Base-by-base conservation (phyloP, 305 asterid species). In the Petunia hybrid region DNA sequence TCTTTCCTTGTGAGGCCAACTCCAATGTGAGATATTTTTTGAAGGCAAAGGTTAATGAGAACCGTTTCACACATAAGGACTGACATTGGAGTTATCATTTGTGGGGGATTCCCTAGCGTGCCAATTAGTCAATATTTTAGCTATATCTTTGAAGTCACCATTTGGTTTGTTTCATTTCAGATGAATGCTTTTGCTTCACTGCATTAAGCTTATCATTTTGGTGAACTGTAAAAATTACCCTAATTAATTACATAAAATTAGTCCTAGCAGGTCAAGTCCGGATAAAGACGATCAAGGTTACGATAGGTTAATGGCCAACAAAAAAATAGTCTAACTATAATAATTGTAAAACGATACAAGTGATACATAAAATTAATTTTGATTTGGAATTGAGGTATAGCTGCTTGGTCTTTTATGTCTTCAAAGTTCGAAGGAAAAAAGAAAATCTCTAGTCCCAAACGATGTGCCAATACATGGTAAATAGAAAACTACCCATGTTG, bases 171-270 rank as follows among this genome's bases (percentile, higher is more conserved):
- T 2, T 10, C 56, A 48, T 48, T 57, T 57, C 62, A 57, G 14
- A 57, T n/a, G 62, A 57, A 57, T 57, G 62, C 4, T 57, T 57
- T 57, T 57, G 22, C 62, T 57, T 57, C 62, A 57, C 62, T 57
- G 36, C 62, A 57, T 5, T 13, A n/a, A 57, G 14, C 62, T 14
- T n/a, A 57, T 57, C 35, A 57, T n/a, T 56, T 14, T 12, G 2
- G 31, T 56, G 61, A 56, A 7, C 61, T 56, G 6, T 4, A 2
- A 4, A 56, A 56, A 56, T 45, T 56, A 22, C 22, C 0, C n/a
- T 14, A 16, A 1, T 56, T 22, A 22, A 22, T 22, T 0, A n/a
- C n/a, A n/a, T n/a, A n/a, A n/a, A 55, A 56, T 13, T 57, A 57
- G 16, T 14, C n/a, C 31, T 22, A 22, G 16, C 35, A 51, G 56